A percentile compares a stretch with the other conserved stretches of the same genome.
phyloP scores from a whole-genome alignment of 176 grass and related monocot species.

The Phragmites australis region DNA sequence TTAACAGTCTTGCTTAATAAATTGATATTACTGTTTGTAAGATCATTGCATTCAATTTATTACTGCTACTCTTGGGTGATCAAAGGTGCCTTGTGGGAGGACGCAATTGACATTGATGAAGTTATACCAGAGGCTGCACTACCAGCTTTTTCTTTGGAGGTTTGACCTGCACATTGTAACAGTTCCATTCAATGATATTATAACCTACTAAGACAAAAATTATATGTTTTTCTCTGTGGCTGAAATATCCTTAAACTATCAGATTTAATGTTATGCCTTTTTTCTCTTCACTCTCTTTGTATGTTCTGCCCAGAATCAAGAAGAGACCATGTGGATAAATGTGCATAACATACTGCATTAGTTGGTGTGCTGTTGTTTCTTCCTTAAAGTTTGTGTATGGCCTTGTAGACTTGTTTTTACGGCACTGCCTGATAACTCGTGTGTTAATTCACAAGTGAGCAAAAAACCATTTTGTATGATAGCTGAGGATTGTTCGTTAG shows the following conservation, averaged over 20 bases:
- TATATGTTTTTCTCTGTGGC: background rate
- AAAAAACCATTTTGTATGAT: conserved; percentile 6
- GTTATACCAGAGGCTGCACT: conserved; percentile 94
- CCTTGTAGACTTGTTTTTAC: background rate
- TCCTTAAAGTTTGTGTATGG: background rate
- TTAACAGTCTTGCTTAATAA: conserved; percentile 4
- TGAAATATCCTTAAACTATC: conserved; percentile 14
- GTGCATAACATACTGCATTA: conserved; percentile 1
- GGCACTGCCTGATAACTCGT: too few relatives aligned
- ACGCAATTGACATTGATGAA: conserved; percentile 66
- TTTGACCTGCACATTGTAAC: conserved; percentile 43
- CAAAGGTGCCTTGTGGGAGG: conserved; percentile 83
- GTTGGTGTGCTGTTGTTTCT: conserved; percentile 8
- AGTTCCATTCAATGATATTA: conserved; percentile 24
- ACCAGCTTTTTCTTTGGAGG: conserved; percentile 93
- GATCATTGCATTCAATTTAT: conserved; percentile 25
- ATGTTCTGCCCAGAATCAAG: conserved; percentile 39
- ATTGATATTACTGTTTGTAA: conserved; percentile 25
- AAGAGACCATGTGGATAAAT: conserved; percentile 26
- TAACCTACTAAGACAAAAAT: conserved; percentile 13
- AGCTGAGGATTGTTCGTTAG: conserved; percentile 3
- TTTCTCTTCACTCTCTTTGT: conserved; percentile 21
- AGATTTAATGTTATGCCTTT: conserved; percentile 29
- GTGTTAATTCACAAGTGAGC: background rate
- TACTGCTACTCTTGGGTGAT: conserved; percentile 36